Evolutionary conservation across 345 rosid species (phyloP), one percentile per base, ranked within the genome.

Genomic region (Syzygium oleosum): DNA sequence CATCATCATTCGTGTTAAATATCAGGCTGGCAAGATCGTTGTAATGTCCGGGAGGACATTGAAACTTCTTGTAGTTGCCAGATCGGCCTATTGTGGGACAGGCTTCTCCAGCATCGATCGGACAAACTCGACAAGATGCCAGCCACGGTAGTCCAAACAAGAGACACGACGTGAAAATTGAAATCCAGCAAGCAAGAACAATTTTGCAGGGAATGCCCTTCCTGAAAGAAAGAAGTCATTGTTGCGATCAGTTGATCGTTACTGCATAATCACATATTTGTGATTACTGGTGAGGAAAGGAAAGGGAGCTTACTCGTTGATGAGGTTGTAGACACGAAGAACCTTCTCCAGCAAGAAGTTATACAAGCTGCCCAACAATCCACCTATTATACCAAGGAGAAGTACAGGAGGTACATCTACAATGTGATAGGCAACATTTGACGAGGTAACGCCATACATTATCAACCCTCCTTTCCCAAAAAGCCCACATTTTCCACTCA

Each of bases 11-110:
- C 19, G 98, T 97, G 94, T 97, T 97, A 89, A 96, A 97, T 84
- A 96, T 94, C 87, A 97, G 98, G 95, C 99, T 96, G 43, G 99
- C 99, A 56, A 97, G 94, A 90, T 96, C 99, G 87, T 97, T 96
- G 91, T 96, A 95, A 61, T 96, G 92, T 89, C 94, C 97, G 61
- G 94, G 65, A 51, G 97, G 91, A 55, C 99, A 97, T 65, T 97
- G 99, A 88, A 94, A 97, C 85, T 95, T 97, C 94, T 96, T 96
- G 91, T 92, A 97, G 94, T 95, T 96, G n/a, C 99, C 99, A 85
- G 98, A 95, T 86, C 96, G 95, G 84, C 99, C 98, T 59, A 97
- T 91, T 49, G 99, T 97, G 80, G 99, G 98, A 90, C 99, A 97
- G 83, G 91, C 94, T 91, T 97, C 98, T 13, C 90, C 56, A 84